These are phyloP conservation scores for Komagataea norvegica DNA, from an alignment of 1,139 yeast genomes.

Conservation along the genomic window DNA sequence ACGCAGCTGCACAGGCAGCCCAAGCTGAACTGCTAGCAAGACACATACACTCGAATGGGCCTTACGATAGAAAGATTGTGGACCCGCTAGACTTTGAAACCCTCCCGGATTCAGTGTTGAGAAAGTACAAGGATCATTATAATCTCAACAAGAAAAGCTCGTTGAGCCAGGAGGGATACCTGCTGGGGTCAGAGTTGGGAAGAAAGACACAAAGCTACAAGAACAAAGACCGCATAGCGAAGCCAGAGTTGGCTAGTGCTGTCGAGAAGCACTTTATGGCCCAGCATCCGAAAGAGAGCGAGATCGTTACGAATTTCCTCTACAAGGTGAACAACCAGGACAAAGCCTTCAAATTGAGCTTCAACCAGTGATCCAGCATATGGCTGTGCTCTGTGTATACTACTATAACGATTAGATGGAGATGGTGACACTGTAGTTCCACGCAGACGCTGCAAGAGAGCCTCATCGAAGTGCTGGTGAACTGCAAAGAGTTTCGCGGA, in stretches of 20 bases:
- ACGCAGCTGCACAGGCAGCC: constrained; percentile 52
- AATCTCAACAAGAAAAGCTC: constrained; percentile 43
- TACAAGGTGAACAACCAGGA: constrained; percentile 59
- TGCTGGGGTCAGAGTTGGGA: constrained; percentile 60
- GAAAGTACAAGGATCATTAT: constrained; percentile 54
- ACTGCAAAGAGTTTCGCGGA: too few relatives aligned
- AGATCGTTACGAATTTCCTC: constrained; percentile 70
- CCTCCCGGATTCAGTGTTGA: constrained; percentile 48
- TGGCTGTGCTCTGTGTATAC: too few relatives aligned
- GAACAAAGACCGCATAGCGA: constrained; percentile 41
- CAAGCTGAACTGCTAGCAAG: constrained; percentile 55
- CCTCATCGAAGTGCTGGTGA: too few relatives aligned
- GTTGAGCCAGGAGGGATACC: constrained; percentile 53
- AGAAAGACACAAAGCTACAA: constrained; percentile 52
- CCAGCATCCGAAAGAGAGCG: constrained; percentile 68
- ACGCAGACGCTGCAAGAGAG: too few relatives aligned
- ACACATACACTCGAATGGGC: constrained; percentile 63
- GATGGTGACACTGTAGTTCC: too few relatives aligned
- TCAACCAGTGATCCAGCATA: constrained; percentile 16
- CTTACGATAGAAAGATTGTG: constrained; percentile 43
- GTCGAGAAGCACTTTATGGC: constrained; percentile 60
- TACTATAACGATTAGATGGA: too few relatives aligned
- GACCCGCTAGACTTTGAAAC: constrained; percentile 59
- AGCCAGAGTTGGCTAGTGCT: constrained; percentile 49
- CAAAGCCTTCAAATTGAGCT: constrained; percentile 25